Evolutionary conservation across 192 early-diverging fungal species (phyloP).

Genomic region (Entomortierella lignicola): DNA sequence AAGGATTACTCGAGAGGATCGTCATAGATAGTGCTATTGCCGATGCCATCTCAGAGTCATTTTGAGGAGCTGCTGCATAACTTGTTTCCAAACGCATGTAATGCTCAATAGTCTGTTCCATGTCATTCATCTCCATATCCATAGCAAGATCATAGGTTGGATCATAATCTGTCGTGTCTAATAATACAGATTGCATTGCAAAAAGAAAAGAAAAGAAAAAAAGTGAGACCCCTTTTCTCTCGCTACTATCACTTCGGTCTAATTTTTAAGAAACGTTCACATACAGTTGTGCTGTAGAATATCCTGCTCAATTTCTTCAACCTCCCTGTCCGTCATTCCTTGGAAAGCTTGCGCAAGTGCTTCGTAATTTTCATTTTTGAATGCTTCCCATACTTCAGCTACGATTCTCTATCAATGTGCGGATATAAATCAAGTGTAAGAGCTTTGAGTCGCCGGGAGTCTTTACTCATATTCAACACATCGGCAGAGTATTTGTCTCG

Average conservation of each 20-base stretch:
- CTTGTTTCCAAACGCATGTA: constrained; percentile 29
- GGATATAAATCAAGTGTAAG: background rate
- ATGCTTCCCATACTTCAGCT: constrained; percentile 44
- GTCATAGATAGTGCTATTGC: constrained; percentile 33
- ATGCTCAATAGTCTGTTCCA: constrained; percentile 35
- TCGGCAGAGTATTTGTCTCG: too few relatives aligned
- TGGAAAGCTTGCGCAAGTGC: constrained; percentile 18
- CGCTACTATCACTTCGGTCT: background rate
- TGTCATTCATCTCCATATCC: constrained; percentile 24
- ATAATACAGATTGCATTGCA: background rate
- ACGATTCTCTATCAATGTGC: constrained; percentile 23
- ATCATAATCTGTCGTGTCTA: constrained; percentile 24
- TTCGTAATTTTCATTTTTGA: constrained; percentile 38
- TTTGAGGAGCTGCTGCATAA: background rate
- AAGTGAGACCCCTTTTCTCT: too few relatives aligned
- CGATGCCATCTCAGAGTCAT: constrained; percentile 51
- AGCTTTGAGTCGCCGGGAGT: too few relatives aligned
- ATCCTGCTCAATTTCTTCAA: constrained; percentile 43
- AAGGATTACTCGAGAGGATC: constrained; percentile 11
- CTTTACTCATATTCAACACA: too few relatives aligned
- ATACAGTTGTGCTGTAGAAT: constrained; percentile 35
- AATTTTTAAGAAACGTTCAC: background rate
- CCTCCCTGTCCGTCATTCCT: constrained; percentile 36
- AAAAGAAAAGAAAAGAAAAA: constrained; percentile 3
- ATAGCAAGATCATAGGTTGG: constrained; percentile 37